Evolutionary conservation across 495 filamentous ascomycete species (phyloP), one percentile per base, ranked within the genome.

Genomic region (Talaromyces nanjingensis): DNA sequence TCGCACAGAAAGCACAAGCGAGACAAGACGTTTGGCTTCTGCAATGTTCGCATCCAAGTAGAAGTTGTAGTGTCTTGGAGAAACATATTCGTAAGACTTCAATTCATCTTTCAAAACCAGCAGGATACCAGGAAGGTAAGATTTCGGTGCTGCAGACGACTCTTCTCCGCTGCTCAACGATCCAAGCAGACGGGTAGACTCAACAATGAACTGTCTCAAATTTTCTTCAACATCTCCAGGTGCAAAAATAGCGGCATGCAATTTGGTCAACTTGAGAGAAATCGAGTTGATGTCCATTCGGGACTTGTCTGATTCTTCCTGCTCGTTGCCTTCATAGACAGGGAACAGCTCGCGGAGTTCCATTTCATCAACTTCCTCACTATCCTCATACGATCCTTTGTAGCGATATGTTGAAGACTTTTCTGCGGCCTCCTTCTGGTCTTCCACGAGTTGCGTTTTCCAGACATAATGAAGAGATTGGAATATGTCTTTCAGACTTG

Each of bases 291-390:
- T 78, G 55, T 81, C 75, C 65, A 72, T 64, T 49, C 47, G 72
- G 58, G 56, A 63, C 58, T 60, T 68, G 20, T 66, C 63, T 20
- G 75, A 70, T 31, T 68, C 65, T 27, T 74, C 59, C 52, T 78
- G 66, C 6, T 74, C 74, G 2, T 74, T 66, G 7, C 77, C 79
- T 18, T 90, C 87, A 63, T 87, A 94, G 16, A 82, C 84, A 6
- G 93, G 93, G 74, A 98, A 98, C 39, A 97, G 78, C 62, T 86
- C 79, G 22, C 87, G 76, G 39, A 97, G 84, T 52, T 92, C 91
- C 59, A 88, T 81, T 69, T 92, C 86, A 59, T 90, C 87, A n/a
- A 84, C 81, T 65, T 89, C 89, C 61, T 92, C 87, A 64, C 85
- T 82, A 42, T 92, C 90, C 54, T 89, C 87, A 59, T 84, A 77